Percentiles rank a stretch among this genome's conserved stretches.
These are phyloP conservation scores for Clonostachys chloroleuca DNA, from an alignment of 2,329 filamentous ascomycete genomes.

Conservation along the genomic window DNA sequence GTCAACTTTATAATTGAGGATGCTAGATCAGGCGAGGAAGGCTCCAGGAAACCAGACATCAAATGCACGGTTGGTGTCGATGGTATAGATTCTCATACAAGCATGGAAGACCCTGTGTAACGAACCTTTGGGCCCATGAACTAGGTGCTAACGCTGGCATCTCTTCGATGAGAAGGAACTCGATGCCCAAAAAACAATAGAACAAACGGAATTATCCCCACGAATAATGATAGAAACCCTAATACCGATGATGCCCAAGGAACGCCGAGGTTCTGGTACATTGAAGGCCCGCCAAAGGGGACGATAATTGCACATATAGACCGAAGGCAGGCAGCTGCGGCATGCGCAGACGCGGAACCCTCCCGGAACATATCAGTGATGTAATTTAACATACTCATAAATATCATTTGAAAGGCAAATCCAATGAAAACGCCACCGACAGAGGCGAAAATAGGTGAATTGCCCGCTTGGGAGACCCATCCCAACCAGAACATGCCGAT, in stretches of 20 bases:
- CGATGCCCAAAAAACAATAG: no score
- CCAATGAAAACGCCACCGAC: constrained; percentile 38
- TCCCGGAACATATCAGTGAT: constrained; percentile 22
- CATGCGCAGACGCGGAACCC: constrained; percentile 23
- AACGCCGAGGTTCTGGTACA: constrained; percentile 20
- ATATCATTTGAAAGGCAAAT: constrained; percentile 19
- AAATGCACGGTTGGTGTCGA: no score
- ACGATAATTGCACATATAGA: constrained; percentile 21
- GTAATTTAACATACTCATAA: constrained; percentile 26
- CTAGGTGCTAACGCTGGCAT: no score
- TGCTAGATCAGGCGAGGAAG: no score
- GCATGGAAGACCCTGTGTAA: no score
- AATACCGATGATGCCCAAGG: constrained; percentile 25
- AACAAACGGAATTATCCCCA: no score
- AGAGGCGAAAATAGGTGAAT: constrained; percentile 24
- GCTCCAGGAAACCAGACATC: no score
- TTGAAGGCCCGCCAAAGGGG: constrained; percentile 19
- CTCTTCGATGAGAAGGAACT: no score
- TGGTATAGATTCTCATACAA: no score
- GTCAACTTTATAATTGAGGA: no score
- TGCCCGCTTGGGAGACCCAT: constrained; percentile 40
- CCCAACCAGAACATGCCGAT: constrained; percentile 55
- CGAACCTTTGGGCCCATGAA: no score
- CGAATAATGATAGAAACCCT: constrained; percentile 9
- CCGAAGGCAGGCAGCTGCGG: constrained; percentile 21